A percentile compares a stretch with the other conserved stretches of the same genome.
Evolutionary conservation across 164 flowering plant species (phyloP).

Genomic region (Litsea cubeba): DNA sequence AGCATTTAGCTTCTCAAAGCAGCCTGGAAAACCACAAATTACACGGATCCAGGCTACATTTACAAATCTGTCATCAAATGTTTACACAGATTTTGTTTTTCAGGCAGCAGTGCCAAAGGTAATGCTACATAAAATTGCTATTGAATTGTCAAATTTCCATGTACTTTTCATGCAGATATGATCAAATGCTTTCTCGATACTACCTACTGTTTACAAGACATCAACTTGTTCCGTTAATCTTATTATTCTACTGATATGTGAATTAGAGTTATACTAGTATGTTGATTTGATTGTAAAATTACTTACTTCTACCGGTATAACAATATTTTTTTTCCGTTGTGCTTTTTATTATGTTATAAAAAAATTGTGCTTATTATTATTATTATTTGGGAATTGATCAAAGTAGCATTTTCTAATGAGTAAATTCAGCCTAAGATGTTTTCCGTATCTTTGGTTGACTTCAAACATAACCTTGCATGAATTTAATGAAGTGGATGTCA

Average conservation of each 20-base stretch:
- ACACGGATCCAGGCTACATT: conserved; percentile 74
- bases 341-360: no score
- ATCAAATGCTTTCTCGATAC: background rate
- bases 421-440: no score
- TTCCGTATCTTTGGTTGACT: no score
- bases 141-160: no score
- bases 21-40: conserved; percentile 54
- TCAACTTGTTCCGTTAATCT: background rate
- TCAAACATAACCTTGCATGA: no score
- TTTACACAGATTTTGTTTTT: conserved; percentile 68
- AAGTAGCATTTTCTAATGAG: no score
- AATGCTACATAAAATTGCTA: conserved; percentile 8
- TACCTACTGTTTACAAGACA: background rate
- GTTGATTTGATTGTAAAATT: background rate
- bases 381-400: no score
- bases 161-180: no score
- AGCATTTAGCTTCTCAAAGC: conserved; percentile 74
- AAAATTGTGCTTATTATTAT: no score
- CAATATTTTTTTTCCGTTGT: background rate
- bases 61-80: conserved; percentile 56
- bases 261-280: background rate
- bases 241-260: background rate
- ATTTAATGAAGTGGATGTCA: no score
- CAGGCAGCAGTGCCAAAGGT: conserved; percentile 99
- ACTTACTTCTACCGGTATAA: background rate